Evolutionary conservation across 768 basidiomycete genomes (phyloP).

Genomic region (Filobasidium floriforme): DNA sequence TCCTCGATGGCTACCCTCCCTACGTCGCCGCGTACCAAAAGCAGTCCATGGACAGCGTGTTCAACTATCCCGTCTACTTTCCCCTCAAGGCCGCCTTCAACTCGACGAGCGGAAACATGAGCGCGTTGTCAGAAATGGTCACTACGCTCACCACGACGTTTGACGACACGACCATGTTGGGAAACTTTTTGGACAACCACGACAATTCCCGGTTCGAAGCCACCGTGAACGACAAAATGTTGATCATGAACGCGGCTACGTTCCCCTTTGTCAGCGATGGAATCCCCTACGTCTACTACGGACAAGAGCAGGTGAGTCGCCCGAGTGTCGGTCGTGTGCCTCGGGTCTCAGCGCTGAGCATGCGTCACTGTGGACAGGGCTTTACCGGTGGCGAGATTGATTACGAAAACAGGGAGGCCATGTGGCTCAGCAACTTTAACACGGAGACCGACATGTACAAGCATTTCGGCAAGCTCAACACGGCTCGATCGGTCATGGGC

Average conservation of each 20-base stretch:
- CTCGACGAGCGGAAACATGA: conserved; percentile 28
- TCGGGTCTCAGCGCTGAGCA: neutral
- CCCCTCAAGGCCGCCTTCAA: conserved; percentile 41
- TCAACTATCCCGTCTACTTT: conserved; percentile 45
- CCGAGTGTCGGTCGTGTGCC: neutral
- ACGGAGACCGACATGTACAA: conserved; percentile 37
- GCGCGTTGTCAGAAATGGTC: conserved; percentile 34
- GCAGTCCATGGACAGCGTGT: conserved; percentile 35
- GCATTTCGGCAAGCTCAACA: conserved; percentile 37
- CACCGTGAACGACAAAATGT: conserved; percentile 30
- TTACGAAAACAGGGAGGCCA: conserved; percentile 41
- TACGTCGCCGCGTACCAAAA: conserved; percentile 41
- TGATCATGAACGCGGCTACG: conserved; percentile 45
- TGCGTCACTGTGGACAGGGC: conserved; percentile 17
- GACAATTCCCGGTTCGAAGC: conserved; percentile 42
- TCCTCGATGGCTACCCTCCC: conserved; percentile 46
- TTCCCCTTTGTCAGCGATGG: conserved; percentile 45
- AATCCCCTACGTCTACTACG: conserved; percentile 45
- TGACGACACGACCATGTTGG: conserved; percentile 40
- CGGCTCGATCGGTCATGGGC: conserved; percentile 33
- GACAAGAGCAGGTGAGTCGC: conserved; percentile 36
- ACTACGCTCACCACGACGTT: conserved; percentile 31
- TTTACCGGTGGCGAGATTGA: conserved; percentile 42
- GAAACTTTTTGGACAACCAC: conserved; percentile 43
- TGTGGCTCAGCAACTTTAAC: conserved; percentile 36